A percentile compares a stretch with the other conserved stretches of the same genome.
These are phyloP conservation scores for Pseudoturritis turrita DNA, from an alignment of 345 rosid species.

Conservation along the genomic window DNA sequence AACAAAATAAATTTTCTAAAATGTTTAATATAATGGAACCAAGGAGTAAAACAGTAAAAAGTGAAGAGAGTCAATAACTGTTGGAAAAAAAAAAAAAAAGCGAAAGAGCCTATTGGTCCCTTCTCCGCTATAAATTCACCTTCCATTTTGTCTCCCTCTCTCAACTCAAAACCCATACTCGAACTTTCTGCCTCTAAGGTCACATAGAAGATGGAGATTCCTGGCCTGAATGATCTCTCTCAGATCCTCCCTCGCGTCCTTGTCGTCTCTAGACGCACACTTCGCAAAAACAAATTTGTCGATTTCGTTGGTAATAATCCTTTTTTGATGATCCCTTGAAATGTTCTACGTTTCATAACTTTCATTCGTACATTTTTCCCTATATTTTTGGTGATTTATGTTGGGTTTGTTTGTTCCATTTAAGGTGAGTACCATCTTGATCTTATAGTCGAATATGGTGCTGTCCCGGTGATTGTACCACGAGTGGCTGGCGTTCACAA, in stretches of 20 bases:
- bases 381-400: not conserved
- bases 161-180: slow-evolving; percentile 9
- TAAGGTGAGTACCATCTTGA: slow-evolving; percentile 96
- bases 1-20: too few relatives aligned
- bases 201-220: slow-evolving; percentile 16
- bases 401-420: not conserved
- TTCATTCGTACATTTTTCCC: not conserved
- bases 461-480: slow-evolving; percentile 82
- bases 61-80: not conserved
- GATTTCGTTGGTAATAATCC: slow-evolving; percentile 65
- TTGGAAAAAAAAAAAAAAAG: not conserved
- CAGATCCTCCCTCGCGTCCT: slow-evolving; percentile 75
- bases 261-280: slow-evolving; percentile 74
- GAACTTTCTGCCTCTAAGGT: not conserved
- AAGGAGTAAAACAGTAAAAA: not conserved
- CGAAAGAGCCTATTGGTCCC: not conserved
- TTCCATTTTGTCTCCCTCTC: not conserved
- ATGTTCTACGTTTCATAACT: not conserved
- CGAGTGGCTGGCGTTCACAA: slow-evolving; percentile 71
- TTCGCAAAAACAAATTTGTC: slow-evolving; percentile 86
- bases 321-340: not conserved
- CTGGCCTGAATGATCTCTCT: slow-evolving; percentile 44
- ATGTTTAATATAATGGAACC: too few relatives aligned
- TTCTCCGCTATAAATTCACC: slow-evolving; percentile 10
- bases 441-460: slow-evolving; percentile 72